Evolutionary conservation across 2,329 filamentous ascomycete species (phyloP).

Genomic region (Colletotrichum sp.): DNA sequence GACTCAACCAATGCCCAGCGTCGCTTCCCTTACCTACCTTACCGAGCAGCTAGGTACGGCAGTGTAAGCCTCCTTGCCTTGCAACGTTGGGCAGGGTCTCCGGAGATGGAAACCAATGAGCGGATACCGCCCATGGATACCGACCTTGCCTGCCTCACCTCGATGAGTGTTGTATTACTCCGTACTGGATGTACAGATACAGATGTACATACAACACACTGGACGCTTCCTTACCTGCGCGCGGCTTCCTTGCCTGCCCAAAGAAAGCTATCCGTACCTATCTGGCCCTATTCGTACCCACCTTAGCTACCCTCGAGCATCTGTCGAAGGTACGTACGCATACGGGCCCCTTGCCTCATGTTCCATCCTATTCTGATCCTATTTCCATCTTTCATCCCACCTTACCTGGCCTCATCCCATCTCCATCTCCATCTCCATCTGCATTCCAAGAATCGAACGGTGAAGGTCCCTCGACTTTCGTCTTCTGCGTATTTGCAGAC

Average conservation of each 20-base stretch:
- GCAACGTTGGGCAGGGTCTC: background rate
- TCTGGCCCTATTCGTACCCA: background rate
- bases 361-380: background rate
- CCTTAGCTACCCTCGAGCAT: background rate
- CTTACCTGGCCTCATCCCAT: background rate
- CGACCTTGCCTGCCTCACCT: background rate
- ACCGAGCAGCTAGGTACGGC: background rate
- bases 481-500: background rate
- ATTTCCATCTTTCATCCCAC: background rate
- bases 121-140: background rate
- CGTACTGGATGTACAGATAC: background rate
- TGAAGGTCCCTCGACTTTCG: background rate
- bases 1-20: background rate
- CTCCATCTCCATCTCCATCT: background rate
- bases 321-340: background rate
- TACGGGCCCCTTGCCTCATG: background rate
- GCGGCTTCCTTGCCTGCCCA: background rate
- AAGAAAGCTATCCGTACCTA: background rate
- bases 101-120: background rate
- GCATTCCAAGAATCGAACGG: background rate
- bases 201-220: background rate
- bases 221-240: background rate
- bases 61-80: background rate
- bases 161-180: background rate
- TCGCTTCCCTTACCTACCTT: background rate